Evolutionary conservation across 352 stramenopile species (phyloP).

Genomic region (Phytophthora litchii): DNA sequence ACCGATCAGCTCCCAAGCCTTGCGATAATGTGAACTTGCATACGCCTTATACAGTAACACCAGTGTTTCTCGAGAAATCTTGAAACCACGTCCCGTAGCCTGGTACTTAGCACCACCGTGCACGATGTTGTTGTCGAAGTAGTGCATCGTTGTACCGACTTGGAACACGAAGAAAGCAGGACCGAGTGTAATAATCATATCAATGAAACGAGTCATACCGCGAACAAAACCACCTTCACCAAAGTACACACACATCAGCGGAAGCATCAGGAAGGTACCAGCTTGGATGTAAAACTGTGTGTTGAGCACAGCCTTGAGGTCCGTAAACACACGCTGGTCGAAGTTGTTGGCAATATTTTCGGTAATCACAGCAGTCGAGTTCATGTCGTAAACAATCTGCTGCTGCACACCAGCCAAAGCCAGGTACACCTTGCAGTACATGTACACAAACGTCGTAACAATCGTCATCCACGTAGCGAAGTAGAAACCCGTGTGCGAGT

Average conservation of each 20-base stretch:
- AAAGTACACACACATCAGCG: constrained; percentile 79
- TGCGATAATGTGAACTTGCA: constrained; percentile 72
- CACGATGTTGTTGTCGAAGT: constrained; percentile 83
- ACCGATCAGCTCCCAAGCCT: constrained; percentile 76
- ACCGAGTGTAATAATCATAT: constrained; percentile 78
- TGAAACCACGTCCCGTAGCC: constrained; percentile 81
- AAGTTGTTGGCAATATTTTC: constrained; percentile 63
- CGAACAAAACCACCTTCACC: constrained; percentile 68
- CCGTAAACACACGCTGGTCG: constrained; percentile 58
- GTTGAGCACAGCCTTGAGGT: constrained; percentile 73
- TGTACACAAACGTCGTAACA: constrained; percentile 84
- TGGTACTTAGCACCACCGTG: constrained; percentile 81
- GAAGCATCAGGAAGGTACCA: constrained; percentile 73
- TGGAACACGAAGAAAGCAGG: constrained; percentile 84
- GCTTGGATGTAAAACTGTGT: constrained; percentile 87
- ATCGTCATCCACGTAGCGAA: constrained; percentile 86
- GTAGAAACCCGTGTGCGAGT: constrained; percentile 85
- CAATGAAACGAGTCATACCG: constrained; percentile 68
- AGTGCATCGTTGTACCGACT: constrained; percentile 85
- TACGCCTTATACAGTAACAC: constrained; percentile 82
- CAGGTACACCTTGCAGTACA: constrained; percentile 85
- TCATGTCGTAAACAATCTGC: constrained; percentile 74
- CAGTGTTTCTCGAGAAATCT: constrained; percentile 82
- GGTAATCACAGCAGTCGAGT: constrained; percentile 63
- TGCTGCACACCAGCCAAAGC: constrained; percentile 67